Evolutionary conservation across 495 filamentous ascomycete species (phyloP).

Genomic region (Paragyromitra xinjiangensis): DNA sequence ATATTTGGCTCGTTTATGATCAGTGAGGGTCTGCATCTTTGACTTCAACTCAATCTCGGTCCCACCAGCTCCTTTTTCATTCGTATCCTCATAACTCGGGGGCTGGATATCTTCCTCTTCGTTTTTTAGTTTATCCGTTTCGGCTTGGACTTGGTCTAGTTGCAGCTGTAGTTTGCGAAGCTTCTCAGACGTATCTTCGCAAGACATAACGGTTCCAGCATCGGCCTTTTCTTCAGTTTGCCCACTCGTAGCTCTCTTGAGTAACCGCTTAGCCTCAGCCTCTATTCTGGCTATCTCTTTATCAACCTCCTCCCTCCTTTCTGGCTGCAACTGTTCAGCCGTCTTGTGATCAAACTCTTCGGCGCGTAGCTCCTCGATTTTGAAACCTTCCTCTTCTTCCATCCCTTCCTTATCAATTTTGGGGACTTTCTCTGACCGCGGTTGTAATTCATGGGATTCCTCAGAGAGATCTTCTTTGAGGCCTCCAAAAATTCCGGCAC

Average conservation of each 20-base stretch:
- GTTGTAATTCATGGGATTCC: conserved; percentile 31
- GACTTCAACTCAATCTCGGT: neutral
- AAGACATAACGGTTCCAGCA: neutral
- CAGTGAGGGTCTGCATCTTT: conserved; percentile 28
- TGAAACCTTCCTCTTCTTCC: conserved; percentile 38
- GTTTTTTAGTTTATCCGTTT: neutral
- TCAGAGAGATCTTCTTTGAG: conserved; percentile 23
- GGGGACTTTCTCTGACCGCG: conserved; percentile 25
- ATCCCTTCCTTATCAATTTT: conserved; percentile 33
- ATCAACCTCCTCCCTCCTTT: neutral
- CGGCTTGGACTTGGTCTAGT: neutral
- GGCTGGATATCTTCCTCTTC: conserved; percentile 14
- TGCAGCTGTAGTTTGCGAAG: conserved; percentile 22
- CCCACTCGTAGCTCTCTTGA: neutral
- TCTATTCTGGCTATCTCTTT: neutral
- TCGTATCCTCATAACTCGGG: conserved; percentile 60
- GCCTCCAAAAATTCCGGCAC: neutral
- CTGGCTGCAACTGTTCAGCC: neutral
- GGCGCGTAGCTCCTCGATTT: neutral
- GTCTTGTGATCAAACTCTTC: neutral
- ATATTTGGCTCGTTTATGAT: conserved; percentile 10
- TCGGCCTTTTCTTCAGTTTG: neutral
- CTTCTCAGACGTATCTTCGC: conserved; percentile 27
- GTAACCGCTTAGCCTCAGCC: neutral
- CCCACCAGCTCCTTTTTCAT: conserved; percentile 41